Conservation (phyloP, 768 basidiomycete species). For the Lactarius hatsudake region DNA sequence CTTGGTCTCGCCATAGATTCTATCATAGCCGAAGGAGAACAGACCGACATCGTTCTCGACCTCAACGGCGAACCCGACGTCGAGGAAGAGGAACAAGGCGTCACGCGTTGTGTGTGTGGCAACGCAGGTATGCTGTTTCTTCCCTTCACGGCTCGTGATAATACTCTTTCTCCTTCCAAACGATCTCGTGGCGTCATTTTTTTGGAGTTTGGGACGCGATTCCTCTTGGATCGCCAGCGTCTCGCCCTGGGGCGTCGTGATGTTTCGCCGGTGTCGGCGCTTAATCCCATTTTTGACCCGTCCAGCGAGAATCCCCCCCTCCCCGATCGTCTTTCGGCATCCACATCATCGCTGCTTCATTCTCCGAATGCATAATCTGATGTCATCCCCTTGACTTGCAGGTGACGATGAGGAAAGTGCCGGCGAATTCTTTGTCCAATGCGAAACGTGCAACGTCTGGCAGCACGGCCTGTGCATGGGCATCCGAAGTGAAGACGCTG, state of each 20-base stretch:
- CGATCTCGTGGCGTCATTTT: not conserved
- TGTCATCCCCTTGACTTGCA: constrained; percentile 29
- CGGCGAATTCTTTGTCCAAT: constrained; percentile 96
- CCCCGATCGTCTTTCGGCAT: constrained; percentile 11
- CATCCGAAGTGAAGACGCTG: constrained; percentile 71
- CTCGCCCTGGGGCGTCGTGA: constrained; percentile 11
- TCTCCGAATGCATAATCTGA: constrained; percentile 29
- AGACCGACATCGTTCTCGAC: constrained; percentile 32
- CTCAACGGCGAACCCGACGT: constrained; percentile 41
- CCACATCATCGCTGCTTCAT: constrained; percentile 8
- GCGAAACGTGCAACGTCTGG: constrained; percentile 96
- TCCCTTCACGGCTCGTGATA: constrained; percentile 17
- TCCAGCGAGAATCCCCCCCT: not conserved
- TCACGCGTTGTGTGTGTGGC: constrained; percentile 86
- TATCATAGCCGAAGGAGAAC: constrained; percentile 32
- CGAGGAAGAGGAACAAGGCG: constrained; percentile 53
- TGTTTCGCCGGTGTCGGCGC: constrained; percentile 14
- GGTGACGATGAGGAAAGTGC: constrained; percentile 76
- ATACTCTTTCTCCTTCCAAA: constrained; percentile 2
- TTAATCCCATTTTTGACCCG: constrained; percentile 12
- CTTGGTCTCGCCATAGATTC: constrained; percentile 32
- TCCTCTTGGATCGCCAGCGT: not conserved
- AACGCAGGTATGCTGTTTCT: constrained; percentile 57
- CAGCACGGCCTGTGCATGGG: constrained; percentile 98
- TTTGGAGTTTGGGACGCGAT: constrained; percentile 12